Base-by-base conservation (phyloP, 805 yeast genomes). In the Sugiyamaella marilandica region DNA sequence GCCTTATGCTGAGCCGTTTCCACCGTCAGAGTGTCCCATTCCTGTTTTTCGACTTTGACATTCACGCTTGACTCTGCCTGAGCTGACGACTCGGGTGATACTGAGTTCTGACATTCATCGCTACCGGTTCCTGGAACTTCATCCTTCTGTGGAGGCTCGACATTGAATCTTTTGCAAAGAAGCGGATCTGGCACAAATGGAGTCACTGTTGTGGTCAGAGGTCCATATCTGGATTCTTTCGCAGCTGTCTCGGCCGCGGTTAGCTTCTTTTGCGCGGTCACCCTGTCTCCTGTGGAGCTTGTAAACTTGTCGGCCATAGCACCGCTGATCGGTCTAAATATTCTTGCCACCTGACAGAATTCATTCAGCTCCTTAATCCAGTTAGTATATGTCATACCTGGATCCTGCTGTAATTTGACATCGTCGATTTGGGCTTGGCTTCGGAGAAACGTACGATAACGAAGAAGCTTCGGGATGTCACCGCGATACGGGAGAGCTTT, bases 131-230 rank as follows among this genome's bases (percentile, higher is more conserved):
- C 8, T 34, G 8, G 18, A 34, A 9, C 39, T 34, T 34, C 39
- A 34, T n/a, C 18, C 3, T 14, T 18, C 44, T 24, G 18, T 1
- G 56, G 56, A 18, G 39, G 53, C 24, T 52, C 35, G 10, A 65
- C 57, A 9, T 51, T 52, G 39, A 65, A 62, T 24, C 68, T 53
- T 35, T 65, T 65, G 51, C 65, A 60, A 2, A 65, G 58, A 14
- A 65, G 52, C 10, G 56, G 36, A 11, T 52, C 55, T 2, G 68
- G 67, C 2, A 41, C 37, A 51, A 61, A 65, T 2, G 35, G 33
- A 13, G 50, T 48, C 4, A 50, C 49, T 2, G 41, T 19, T 5
- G 63, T 34, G 1, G 68, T 64, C 24, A 54, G 52, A 3, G 55
- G 52, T 3, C 64, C 68, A 49, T 63, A 64, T 52, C 55, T 49